phyloP scores from a whole-genome alignment of 805 yeast species.

The Cyberlindnera japonica region DNA sequence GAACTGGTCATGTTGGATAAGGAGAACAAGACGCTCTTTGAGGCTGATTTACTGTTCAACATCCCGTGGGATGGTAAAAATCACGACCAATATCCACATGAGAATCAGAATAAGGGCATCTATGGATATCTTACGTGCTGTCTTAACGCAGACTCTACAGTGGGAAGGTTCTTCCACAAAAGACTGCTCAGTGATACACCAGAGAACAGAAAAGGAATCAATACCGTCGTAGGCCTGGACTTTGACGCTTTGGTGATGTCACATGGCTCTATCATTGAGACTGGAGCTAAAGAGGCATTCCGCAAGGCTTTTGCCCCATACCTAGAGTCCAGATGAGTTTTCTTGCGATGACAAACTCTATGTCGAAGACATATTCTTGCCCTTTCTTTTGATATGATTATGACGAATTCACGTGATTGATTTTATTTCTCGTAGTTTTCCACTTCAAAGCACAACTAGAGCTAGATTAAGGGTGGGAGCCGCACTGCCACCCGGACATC shows the following conservation, averaged over 20 bases:
- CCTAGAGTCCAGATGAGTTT: slow-evolving; percentile 3
- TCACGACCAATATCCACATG: slow-evolving; percentile 43
- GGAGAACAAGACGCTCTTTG: slow-evolving; percentile 44
- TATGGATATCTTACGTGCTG: slow-evolving; percentile 36
- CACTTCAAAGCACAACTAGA: no score
- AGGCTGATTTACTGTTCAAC: slow-evolving; percentile 61
- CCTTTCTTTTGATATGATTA: no score
- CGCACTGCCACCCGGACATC: no score
- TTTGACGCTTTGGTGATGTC: slow-evolving; percentile 50
- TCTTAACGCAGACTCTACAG: slow-evolving; percentile 37
- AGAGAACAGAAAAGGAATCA: slow-evolving; percentile 18
- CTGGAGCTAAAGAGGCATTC: slow-evolving; percentile 30
- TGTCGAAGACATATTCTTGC: no score
- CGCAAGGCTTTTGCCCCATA: slow-evolving; percentile 23
- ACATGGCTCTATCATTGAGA: slow-evolving; percentile 56
- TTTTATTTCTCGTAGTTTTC: no score
- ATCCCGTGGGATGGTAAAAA: slow-evolving; percentile 49
- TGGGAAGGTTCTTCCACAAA: slow-evolving; percentile 34
- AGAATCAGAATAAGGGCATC: slow-evolving; percentile 43
- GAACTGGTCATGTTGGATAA: slow-evolving; percentile 53
- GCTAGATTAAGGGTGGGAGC: no score
- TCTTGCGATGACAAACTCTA: no score
- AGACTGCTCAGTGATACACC: slow-evolving; percentile 19
- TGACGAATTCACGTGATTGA: no score
- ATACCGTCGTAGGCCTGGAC: slow-evolving; percentile 34